Base-by-base conservation (phyloP, 108 stramenopile genomes). In the Cyclotella atomus region DNA sequence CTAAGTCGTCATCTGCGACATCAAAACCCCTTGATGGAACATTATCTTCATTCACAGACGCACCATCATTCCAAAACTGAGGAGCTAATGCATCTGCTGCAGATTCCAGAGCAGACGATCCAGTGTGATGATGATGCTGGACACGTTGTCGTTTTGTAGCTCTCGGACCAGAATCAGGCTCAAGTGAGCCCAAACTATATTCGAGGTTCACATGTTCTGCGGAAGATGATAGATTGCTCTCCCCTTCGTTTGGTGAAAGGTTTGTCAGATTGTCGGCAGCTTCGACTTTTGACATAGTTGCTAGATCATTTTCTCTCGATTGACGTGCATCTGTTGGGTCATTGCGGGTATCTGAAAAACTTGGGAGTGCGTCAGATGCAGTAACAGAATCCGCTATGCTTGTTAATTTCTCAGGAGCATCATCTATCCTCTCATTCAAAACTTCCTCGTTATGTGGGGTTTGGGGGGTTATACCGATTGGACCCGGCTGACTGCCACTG, bases 61-160 rank as follows among this genome's bases (percentile, higher is more conserved):
- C 77, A 36, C 62, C 55, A 50, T 78, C 77, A 35, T 71, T 70
- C 77, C 70, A 71, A 52, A 78, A 71, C 20, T 66, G 45, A 4
- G 77, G 70, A 28, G 53, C 21, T 28, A 71, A 57, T 59, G 70
- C 64, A 10, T 70, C 77, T 50, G 56, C 77, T 59, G 70, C 62
- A 5, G 64, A 71, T 28, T 65, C 44, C n/a, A 71, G 66, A 29
- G 66, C 59, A 21, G 34, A 27, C 6, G 44, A 35, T 25, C 57
- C 46, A 8, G 45, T 33, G 21, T 65, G 46, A 44, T 36, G 43
- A 52, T 47, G 46, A 35, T 57, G 63, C 23, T n/a, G n/a, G n/a
- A 73, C 5, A 25, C 76, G 59, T 45, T 54, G 61, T 29, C 76
- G 61, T 33, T 79, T 72, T 23, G 25, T 24, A 52, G 59, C 49